Conservation (phyloP, 106 monocot genomes). For the Dioscorea dumetorum region DNA sequence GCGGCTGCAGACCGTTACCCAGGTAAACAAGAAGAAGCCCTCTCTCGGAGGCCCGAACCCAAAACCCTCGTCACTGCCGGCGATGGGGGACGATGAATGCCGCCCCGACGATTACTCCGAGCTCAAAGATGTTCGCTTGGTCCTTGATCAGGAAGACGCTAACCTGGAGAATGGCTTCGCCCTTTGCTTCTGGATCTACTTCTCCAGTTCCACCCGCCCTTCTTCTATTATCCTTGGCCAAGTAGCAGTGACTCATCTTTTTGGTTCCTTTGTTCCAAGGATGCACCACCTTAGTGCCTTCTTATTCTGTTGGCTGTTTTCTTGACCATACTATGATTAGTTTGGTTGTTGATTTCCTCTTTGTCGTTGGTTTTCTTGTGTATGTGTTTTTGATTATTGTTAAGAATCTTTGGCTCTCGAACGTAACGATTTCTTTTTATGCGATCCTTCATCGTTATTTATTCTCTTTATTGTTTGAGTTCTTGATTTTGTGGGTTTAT, state of each 20-base stretch:
- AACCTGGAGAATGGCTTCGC: constrained; percentile 30
- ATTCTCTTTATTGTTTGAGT: too few species aligned
- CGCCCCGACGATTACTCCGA: constrained; percentile 27
- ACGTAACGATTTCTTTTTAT: too few species aligned
- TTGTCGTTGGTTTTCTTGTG: neutral
- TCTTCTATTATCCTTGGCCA: constrained; percentile 55
- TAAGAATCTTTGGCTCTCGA: too few species aligned
- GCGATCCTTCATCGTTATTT: too few species aligned
- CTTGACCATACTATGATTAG: neutral
- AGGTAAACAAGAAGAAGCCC: neutral
- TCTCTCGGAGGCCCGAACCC: too few species aligned
- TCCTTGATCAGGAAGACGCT: constrained; percentile 25
- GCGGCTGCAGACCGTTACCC: neutral
- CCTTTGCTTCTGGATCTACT: constrained; percentile 71
- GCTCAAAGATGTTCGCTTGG: constrained; percentile 29
- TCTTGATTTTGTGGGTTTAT: too few species aligned
- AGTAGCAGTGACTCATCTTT: constrained; percentile 14
- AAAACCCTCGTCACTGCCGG: too few species aligned
- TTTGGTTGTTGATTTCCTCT: neutral
- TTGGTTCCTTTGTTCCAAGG: neutral
- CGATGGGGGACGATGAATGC: constrained; percentile 20
- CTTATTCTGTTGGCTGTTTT: neutral
- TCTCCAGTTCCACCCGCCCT: constrained; percentile 37
- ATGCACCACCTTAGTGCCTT: neutral
- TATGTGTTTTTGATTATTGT: neutral